phyloP scores from a whole-genome alignment of 768 basidiomycete species.

The Panus rudis region DNA sequence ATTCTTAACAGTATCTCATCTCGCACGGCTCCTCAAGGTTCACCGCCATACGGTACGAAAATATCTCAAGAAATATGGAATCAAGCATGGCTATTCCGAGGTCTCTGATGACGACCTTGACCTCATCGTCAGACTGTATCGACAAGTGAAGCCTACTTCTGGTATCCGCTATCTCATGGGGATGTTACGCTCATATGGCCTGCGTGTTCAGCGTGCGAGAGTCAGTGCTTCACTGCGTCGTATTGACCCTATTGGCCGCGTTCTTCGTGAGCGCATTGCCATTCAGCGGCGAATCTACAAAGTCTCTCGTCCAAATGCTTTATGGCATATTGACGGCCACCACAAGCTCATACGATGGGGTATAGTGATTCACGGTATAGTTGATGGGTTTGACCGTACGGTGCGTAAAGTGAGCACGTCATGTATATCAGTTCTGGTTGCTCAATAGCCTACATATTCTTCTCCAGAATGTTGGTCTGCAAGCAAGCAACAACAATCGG shows the following conservation, averaged over 20 bases:
- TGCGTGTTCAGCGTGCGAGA: slow-evolving; percentile 14
- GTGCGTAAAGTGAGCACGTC: slow-evolving; percentile 24
- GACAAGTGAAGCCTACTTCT: slow-evolving; percentile 19
- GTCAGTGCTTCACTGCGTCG: slow-evolving; percentile 17
- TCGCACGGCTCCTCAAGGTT: neutral
- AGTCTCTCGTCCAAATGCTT: slow-evolving; percentile 29
- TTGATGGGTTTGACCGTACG: slow-evolving; percentile 33
- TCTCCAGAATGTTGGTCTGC: slow-evolving; percentile 29
- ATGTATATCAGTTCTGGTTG: neutral
- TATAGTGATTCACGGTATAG: slow-evolving; percentile 15
- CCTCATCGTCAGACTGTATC: slow-evolving; percentile 9
- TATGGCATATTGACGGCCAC: slow-evolving; percentile 34
- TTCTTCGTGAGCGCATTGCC: slow-evolving; percentile 17
- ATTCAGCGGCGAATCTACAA: slow-evolving; percentile 24
- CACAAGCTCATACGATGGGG: slow-evolving; percentile 22
- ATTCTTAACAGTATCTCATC: neutral
- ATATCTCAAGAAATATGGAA: neutral
- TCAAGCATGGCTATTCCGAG: neutral
- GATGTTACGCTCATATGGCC: slow-evolving; percentile 13
- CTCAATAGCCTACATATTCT: slow-evolving; percentile 19
- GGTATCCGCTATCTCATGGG: slow-evolving; percentile 18
- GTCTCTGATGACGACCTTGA: slow-evolving; percentile 22
- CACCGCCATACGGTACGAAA: slow-evolving; percentile 1
- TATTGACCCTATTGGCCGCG: slow-evolving; percentile 16
- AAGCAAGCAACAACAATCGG: slow-evolving; percentile 35